Base-by-base conservation (phyloP, 805 yeast genomes). In the Groenewaldozyma tartarivorans region DNA sequence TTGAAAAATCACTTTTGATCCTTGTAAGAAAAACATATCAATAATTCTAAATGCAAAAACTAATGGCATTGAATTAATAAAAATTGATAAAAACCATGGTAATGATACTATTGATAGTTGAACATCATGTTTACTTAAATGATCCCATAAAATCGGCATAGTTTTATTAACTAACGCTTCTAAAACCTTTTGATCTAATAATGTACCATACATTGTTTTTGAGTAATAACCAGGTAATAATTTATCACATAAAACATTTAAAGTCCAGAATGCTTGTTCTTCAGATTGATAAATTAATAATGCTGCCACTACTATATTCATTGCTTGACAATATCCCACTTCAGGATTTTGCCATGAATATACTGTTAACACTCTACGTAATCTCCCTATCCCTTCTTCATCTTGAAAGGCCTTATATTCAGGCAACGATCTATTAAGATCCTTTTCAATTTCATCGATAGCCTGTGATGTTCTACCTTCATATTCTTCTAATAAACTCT, bases 261-360 rank as follows among this genome's bases (percentile, higher is more conserved):
- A 68, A 43, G 90, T 76, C 97, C 97, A 92, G 56, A 86, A 92
- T 0, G 96, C 97, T 61, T 92, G 97, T 49, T 90, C 98, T 60
- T 92, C 99, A 5, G 94, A 81, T 81, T 85, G 87, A 47, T 54
- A 65, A 38, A 66, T 67, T 21, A 66, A 77, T 54, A 77, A 72
- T 1, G 69, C 68, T 1, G 71, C 71, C 2, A 63, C 67, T 11
- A 66, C 71, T 39, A 92, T 92, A 57, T 92, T 92, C 98, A 94
- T 92, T 1, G 97, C 98, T 61, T 92, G 98, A 58, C 99, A 92
- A 60, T 92, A 92, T 0, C 99, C 99, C 20, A 92, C 85, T 33
- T 90, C 95, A 0, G 95, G 96, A 57, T 88, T 87, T 49, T 82
- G 84, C 96, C 97, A 92, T 0, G 96, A 84, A 55, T 88, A 92